Conservation (phyloP, 768 basidiomycete genomes). For the Rhodotorula paludigena region DNA sequence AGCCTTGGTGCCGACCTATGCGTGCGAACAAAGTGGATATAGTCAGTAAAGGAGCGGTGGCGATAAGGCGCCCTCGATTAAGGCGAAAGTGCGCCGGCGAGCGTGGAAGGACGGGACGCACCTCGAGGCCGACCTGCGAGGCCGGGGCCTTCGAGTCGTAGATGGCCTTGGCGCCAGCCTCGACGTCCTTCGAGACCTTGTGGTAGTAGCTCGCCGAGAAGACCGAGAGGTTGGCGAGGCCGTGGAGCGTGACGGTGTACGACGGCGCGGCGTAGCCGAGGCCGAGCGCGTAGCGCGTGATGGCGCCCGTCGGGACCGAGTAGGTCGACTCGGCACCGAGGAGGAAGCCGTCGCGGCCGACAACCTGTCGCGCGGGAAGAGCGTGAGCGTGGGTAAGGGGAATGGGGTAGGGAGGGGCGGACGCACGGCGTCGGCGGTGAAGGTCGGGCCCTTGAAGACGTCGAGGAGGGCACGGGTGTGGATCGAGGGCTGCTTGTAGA, state of each 20-base stretch:
- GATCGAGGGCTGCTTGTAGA: constrained; percentile 93
- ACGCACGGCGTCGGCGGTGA: constrained; percentile 80
- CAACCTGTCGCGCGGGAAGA: constrained; percentile 15
- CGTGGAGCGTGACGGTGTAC: constrained; percentile 89
- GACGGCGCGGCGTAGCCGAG: constrained; percentile 93
- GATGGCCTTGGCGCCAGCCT: constrained; percentile 90
- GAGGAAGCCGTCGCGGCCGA: constrained; percentile 93
- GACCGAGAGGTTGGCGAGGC: constrained; percentile 85
- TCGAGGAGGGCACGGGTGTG: constrained; percentile 88
- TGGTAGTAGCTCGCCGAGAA: constrained; percentile 98
- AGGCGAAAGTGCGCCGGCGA: neutral
- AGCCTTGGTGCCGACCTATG: constrained; percentile 79
- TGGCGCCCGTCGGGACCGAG: constrained; percentile 87
- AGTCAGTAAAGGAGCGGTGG: constrained; percentile 1
- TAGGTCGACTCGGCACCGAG: constrained; percentile 93
- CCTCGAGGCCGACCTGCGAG: constrained; percentile 76
- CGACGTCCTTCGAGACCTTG: constrained; percentile 81
- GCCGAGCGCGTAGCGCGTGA: constrained; percentile 86
- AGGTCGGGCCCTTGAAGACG: constrained; percentile 94
- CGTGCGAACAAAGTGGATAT: constrained; percentile 4
- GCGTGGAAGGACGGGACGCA: neutral
- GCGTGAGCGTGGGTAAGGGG: neutral
- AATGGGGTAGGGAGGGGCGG: neutral
- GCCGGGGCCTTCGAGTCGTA: constrained; percentile 90
- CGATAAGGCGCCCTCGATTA: neutral